A percentile compares a stretch with the other conserved stretches of the same genome.
Evolutionary conservation across 78 protist genomes (phyloP).

Genomic region (Acrasis kona): DNA sequence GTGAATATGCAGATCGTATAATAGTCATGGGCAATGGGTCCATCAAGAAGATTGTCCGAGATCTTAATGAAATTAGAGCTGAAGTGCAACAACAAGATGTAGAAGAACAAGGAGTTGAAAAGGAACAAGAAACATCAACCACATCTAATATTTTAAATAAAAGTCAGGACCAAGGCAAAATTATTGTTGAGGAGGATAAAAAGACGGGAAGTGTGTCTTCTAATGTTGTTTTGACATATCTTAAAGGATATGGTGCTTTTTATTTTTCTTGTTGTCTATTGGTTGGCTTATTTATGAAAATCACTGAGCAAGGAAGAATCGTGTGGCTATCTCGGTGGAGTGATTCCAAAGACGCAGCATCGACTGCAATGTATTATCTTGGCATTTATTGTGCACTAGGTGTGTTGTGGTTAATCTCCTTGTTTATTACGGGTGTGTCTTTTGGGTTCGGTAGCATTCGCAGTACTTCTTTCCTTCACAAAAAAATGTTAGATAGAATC

Average conservation of each 20-base stretch:
- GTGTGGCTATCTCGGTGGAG: neutral
- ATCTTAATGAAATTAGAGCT: neutral
- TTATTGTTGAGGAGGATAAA: neutral
- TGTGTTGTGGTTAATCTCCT: neutral
- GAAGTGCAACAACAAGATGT: too few relatives aligned
- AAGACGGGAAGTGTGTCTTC: neutral
- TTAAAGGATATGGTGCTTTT: neutral
- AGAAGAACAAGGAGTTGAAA: neutral
- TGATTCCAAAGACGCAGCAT: neutral
- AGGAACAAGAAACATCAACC: neutral
- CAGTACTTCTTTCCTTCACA: slow-evolving; percentile 3
- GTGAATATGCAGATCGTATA: slow-evolving; percentile 21
- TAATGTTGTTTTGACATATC: neutral
- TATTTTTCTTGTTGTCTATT: neutral
- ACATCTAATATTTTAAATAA: neutral
- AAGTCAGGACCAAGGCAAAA: neutral
- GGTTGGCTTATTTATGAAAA: neutral
- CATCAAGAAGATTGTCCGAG: neutral
- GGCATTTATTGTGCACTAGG: neutral
- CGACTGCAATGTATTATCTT: neutral
- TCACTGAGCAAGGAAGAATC: neutral
- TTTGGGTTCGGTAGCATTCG: neutral
- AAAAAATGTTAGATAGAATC: slow-evolving; percentile 24
- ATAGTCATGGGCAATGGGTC: slow-evolving; percentile 54
- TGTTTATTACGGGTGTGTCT: neutral